Evolutionary conservation across 192 early-diverging fungal genomes (phyloP), one percentile per base, ranked within the genome.

Genomic region (Geosiphon pyriformis): DNA sequence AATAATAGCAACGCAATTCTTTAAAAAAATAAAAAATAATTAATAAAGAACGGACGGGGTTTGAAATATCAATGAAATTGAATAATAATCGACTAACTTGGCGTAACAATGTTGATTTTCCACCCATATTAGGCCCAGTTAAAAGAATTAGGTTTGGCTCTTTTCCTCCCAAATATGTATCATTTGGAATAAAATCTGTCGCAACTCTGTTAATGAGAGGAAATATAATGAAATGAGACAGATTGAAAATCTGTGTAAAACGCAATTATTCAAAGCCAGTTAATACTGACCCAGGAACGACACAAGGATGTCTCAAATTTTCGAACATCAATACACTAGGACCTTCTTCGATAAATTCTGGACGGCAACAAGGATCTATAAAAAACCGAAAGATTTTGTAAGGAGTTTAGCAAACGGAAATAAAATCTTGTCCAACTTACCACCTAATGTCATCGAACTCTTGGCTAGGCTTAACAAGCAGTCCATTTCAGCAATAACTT

Each of bases 121-220:
- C 97, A 71, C 95, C 97, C 93, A 98, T 98, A 74, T 99, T 99
- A n/a, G 97, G 95, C 23, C 97, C 97, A 0, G 97, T 98, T 54
- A 99, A 75, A 10, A 99, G 78, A 11, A 98, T 88, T 75, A 98
- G 86, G 61, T 79, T 88, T 34, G 84, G 67, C 7, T 72, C 77
- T 3, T 72, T 64, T 1, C 83, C 82, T 4, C 94, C 94, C 1
- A 99, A 80, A 42, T 77, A 68, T 3, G 89, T 88, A 79, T 99
- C 94, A 78, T 99, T 99, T 37, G 97, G 94, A 46, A 99, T 94
- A 71, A 95, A 97, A 68, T 91, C 90, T 1, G 78, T 73, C 0
- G 83, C 76, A 6, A 73, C 62, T 1, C 65, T 67, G 30, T 55
- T 55, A 55, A 33, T 17, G 8, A 37, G 15, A 34, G 15, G 32